A percentile compares a stretch with the other conserved stretches of the same genome.
phyloP scores from a whole-genome alignment of 768 basidiomycete genomes.

The Suillus discolor region DNA sequence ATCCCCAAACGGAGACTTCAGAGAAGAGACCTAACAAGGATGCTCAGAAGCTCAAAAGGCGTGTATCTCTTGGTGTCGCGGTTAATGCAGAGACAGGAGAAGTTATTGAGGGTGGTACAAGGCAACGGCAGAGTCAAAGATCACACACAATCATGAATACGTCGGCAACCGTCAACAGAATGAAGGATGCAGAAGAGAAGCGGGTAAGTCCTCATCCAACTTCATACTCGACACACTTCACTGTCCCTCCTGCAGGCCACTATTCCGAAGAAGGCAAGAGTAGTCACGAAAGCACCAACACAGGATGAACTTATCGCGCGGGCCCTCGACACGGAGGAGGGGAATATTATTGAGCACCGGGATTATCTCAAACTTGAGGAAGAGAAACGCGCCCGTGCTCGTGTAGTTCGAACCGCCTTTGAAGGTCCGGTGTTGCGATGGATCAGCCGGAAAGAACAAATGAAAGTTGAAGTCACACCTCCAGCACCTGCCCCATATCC shows the following conservation, averaged over 20 bases:
- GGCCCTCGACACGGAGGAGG: slow-evolving; percentile 86
- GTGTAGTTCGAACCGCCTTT: slow-evolving; percentile 60
- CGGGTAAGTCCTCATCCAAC: slow-evolving; percentile 41
- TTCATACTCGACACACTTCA: background rate
- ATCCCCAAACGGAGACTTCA: slow-evolving; percentile 48
- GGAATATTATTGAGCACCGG: slow-evolving; percentile 75
- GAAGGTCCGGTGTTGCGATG: slow-evolving; percentile 72
- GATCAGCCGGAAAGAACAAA: slow-evolving; percentile 66
- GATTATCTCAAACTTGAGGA: slow-evolving; percentile 82
- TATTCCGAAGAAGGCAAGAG: slow-evolving; percentile 61
- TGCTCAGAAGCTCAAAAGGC: slow-evolving; percentile 38
- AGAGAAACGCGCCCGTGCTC: slow-evolving; percentile 70
- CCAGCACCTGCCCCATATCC: slow-evolving; percentile 26
- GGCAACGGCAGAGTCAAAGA: slow-evolving; percentile 60
- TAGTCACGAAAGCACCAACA: slow-evolving; percentile 54
- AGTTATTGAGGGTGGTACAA: slow-evolving; percentile 40
- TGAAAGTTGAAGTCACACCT: slow-evolving; percentile 41
- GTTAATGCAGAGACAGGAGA: slow-evolving; percentile 67
- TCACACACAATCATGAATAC: slow-evolving; percentile 74
- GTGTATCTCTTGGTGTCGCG: slow-evolving; percentile 55
- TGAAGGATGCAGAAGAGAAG: slow-evolving; percentile 64
- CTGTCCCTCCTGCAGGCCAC: slow-evolving; percentile 45
- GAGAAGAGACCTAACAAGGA: slow-evolving; percentile 26
- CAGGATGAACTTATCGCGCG: slow-evolving; percentile 85
- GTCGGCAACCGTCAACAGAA: slow-evolving; percentile 62